These are phyloP conservation scores for Juncus inflexus DNA, from an alignment of 176 grass and related monocot genomes.

Conservation along the genomic window DNA sequence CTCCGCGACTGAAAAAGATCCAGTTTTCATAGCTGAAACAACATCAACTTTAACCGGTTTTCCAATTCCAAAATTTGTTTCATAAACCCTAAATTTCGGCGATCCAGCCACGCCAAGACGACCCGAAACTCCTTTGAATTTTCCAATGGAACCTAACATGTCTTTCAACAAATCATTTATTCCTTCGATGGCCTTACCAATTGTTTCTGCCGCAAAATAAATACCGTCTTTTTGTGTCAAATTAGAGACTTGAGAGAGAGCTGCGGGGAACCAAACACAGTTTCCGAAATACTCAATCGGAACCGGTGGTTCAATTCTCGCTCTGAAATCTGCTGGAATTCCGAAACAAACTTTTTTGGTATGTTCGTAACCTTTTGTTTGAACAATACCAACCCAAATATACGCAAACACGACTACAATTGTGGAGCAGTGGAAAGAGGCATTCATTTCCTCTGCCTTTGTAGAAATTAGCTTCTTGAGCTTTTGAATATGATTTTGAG, in stretches of 20 bases:
- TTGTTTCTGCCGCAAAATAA: conserved; percentile 6
- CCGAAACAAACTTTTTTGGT: no score
- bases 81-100: conserved; percentile 31
- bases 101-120: conserved; percentile 37
- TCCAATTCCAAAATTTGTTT: conserved; percentile 38
- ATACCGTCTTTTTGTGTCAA: neutral
- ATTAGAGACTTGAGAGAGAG: neutral
- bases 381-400: conserved; percentile 39
- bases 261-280: no score
- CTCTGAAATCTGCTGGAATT: no score
- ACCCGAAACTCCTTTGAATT: neutral
- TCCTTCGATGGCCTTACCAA: conserved; percentile 20
- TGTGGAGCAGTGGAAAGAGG: conserved; percentile 23
- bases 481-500: neutral
- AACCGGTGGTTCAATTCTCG: conserved; percentile 26
- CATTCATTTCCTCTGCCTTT: neutral
- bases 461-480: neutral
- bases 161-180: neutral
- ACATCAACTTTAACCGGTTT: conserved; percentile 35
- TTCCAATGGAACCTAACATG: neutral
- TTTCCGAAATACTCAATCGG: conserved; percentile 42
- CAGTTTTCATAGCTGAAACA: conserved; percentile 21
- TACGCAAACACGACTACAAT: conserved; percentile 33
- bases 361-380: neutral
- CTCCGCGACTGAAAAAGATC: conserved; percentile 29